Base-by-base conservation (phyloP, 805 yeast genomes). In the Metschnikowia bowlesiae region DNA sequence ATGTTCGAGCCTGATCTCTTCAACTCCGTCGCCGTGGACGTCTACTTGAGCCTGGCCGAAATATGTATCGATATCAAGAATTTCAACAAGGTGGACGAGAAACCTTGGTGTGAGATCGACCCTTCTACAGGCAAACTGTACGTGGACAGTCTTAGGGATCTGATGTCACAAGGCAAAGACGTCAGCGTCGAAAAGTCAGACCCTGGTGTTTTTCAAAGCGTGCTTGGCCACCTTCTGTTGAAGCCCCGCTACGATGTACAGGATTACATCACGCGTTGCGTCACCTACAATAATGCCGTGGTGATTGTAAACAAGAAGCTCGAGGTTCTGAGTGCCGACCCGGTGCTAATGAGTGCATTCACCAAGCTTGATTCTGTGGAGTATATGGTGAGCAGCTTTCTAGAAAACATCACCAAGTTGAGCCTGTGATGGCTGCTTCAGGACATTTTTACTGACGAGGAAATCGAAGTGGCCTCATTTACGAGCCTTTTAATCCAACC, bases 291-390 rank as follows among this genome's bases (percentile, higher is more conserved):
- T 51, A 69, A 72, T 39, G 72, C 69, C 55, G 89, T 84, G 40
- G 90, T 84, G 28, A 80, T 81, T 60, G 82, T 84, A 28, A 67
- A 70, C 53, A 84, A 79, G 52, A 82, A 80, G 50, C 67, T 83
- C 22, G 82, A 81, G 51, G 82, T 83, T 3, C 75, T 81, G 29
- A 78, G 85, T 3, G 83, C 86, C 26, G 92, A 86, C 58, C 91
- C 91, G 2, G 74, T 80, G 8, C 63, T 86, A 47, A 70, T 85
- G 36, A 79, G 85, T 45, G 76, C 84, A 1, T 76, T 81, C 54
- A 78, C 86, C 5, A 85, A 85, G 59, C 68, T 86, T 53, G 85
- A 78, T 49, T 79, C 84, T 41, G 65, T 85, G 38, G 88, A 85
- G 61, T 75, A 76, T 51, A 65, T 75, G 44, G 65, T 78, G 22